These are phyloP conservation scores for Candida yuanshanica DNA, from an alignment of 805 yeast species.

Conservation along the genomic window DNA sequence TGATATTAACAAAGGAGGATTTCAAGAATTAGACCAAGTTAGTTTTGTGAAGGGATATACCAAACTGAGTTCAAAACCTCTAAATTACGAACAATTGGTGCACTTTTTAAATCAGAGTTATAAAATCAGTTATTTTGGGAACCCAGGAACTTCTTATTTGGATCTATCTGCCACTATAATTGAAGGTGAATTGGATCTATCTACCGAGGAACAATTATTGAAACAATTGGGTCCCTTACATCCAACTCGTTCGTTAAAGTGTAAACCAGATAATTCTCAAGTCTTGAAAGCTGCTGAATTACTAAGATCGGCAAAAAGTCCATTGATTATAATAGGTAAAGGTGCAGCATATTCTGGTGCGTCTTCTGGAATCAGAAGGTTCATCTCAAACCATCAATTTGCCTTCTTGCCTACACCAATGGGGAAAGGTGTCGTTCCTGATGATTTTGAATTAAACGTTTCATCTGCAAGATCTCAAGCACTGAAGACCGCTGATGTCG, in stretches of 20 bases:
- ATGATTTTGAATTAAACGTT: constrained; percentile 39
- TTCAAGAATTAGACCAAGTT: constrained; percentile 68
- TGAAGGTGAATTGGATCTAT: constrained; percentile 11
- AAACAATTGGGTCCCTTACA: constrained; percentile 6
- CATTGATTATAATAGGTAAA: constrained; percentile 60
- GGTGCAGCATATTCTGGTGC: constrained; percentile 51
- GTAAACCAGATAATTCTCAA: constrained; percentile 30
- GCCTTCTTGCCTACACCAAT: constrained; percentile 72
- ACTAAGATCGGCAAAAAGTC: constrained; percentile 33
- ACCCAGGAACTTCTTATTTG: constrained; percentile 57
- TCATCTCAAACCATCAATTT: constrained; percentile 38
- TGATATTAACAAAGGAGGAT: constrained; percentile 53
- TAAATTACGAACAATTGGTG: constrained; percentile 30
- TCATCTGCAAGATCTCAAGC: constrained; percentile 64
- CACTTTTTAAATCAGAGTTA: constrained; percentile 41
- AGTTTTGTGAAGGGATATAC: constrained; percentile 41
- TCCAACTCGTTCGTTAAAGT: constrained; percentile 22
- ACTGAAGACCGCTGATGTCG: constrained; percentile 49
- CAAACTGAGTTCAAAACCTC: constrained; percentile 46
- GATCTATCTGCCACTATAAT: constrained; percentile 63
- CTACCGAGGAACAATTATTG: constrained; percentile 2
- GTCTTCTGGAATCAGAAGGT: constrained; percentile 31
- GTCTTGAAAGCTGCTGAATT: constrained; percentile 31
- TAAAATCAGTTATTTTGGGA: constrained; percentile 38
- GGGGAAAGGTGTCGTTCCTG: constrained; percentile 70